Evolutionary conservation across 83 land plant species (phyloP), one percentile per base, ranked within the genome.

Genomic region (Isoetes engelmannii): DNA sequence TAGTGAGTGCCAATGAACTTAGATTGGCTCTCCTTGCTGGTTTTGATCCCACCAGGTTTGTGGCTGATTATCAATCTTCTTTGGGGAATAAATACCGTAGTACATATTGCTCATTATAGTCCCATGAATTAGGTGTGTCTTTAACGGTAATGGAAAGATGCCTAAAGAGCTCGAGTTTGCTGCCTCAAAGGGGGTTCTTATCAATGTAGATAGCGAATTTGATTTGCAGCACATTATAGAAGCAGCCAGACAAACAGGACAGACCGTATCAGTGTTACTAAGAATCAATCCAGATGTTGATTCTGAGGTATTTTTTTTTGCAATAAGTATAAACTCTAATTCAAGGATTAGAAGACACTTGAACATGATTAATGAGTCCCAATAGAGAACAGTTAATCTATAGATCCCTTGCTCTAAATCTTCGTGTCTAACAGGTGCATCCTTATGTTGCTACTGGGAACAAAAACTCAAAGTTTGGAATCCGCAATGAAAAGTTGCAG

Each of bases 381-480:
- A 28, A 28, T 28, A 28, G 37, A 28, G n/a, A n/a, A n/a, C n/a
- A n/a, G 37, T 28, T 28, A 28, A 28, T 28, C 2, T 28, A 28
- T 28, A 28, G 37, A 28, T 28, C 37, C 37, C 2, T 28, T 28
- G 37, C 37, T 28, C 37, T 28, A 2, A 28, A 28, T 28, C 37
- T 28, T 28, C 37, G 2, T 28, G 17, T 51, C 20, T 59, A 18
- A 7, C 69, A 91, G 97, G 98, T 93, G 12, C 98, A 93, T 76
- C 87, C 96, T 44, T 93, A 93, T 80, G 92, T 93, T 67, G 96
- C 98, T 13, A 93, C 98, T 68, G 97, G 97, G 42, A 92, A 92
- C 81, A 92, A 92, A 80, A 92, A 81, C 72, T 92, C 97, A 44
- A 93, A 93, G 70, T 93, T 93, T 76, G 98, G 96, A 9, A 93